Evolutionary conservation across 2,329 filamentous ascomycete species (phyloP).

Genomic region (Stagonosporopsis vannaccii): DNA sequence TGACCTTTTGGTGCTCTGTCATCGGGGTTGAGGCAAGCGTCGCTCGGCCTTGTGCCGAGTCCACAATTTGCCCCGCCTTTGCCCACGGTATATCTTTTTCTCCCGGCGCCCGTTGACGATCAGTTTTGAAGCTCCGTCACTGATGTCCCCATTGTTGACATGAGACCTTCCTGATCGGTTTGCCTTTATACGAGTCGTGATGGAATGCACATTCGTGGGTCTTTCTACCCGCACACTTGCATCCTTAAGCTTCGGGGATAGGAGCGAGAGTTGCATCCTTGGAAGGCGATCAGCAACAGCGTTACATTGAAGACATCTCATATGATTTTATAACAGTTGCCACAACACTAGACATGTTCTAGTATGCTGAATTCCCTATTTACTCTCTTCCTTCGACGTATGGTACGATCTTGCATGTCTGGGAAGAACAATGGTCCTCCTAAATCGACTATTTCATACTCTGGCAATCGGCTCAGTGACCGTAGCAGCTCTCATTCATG

Average conservation of each 20-base stretch:
- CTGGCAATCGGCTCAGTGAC: background rate
- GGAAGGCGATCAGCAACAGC: background rate
- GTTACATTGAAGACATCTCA: background rate
- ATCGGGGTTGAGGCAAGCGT: background rate
- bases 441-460: background rate
- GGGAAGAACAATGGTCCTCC: background rate
- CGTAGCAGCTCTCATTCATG: background rate
- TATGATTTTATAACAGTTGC: background rate
- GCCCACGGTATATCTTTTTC: background rate
- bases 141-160: background rate
- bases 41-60: background rate
- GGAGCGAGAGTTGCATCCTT: background rate
- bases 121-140: background rate
- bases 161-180: background rate
- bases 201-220: background rate
- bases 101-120: background rate
- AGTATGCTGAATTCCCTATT: background rate
- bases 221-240: background rate
- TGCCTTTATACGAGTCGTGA: background rate
- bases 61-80: background rate
- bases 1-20: background rate
- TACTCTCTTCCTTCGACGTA: background rate
- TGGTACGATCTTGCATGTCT: too few species aligned
- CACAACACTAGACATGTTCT: background rate
- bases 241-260: background rate